Evolutionary conservation across 306 rosid species (phyloP), one percentile per base, ranked within the genome.

Genomic region (Begonia masoniana): DNA sequence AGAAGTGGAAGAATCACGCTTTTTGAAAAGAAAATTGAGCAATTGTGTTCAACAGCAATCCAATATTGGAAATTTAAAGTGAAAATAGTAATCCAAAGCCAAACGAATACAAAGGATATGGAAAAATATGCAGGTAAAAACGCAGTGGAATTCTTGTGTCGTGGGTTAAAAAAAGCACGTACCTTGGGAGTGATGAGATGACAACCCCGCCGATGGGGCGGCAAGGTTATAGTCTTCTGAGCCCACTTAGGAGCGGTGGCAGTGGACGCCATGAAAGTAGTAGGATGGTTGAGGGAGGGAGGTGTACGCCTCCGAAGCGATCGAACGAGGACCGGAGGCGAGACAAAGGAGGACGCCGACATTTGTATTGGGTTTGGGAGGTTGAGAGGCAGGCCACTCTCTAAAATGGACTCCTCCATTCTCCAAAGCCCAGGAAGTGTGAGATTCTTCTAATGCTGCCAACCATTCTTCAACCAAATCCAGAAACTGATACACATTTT

Each of bases 171-270:
- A 46, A 12, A 13, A 7, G 13, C 15, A 12, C 49, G 49, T 45
- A 78, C 95, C 95, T 82, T 74, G 12, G 95, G 78, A 47, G 97
- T 88, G 66, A 88, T 73, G 68, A 88, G 95, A 66, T 88, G 97
- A 51, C 95, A 88, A 23, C 97, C 97, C 17, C 95, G 87, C 43
- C 62, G 65, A 43, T 66, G 81, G 8, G 94, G 93, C 41, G 95
- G 86, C 1, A 88, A 62, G 43, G 74, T 64, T 13, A 88, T 51
- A 65, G 95, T 88, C 67, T 82, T 88, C 76, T 88, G 97, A 61
- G 95, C 95, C 95, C 96, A 87, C 81, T 78, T 87, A 0, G 94
- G 87, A 54, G 54, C 68, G 50, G 82, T 54, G 23, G 81, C 68
- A 52, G 82, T 54, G 23, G 81, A 41, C 6, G 86, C 77, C 88